A percentile compares a stretch with the other conserved stretches of the same genome.
Evolutionary conservation across 345 rosid species (phyloP).

Genomic region (Brassica cretica): DNA sequence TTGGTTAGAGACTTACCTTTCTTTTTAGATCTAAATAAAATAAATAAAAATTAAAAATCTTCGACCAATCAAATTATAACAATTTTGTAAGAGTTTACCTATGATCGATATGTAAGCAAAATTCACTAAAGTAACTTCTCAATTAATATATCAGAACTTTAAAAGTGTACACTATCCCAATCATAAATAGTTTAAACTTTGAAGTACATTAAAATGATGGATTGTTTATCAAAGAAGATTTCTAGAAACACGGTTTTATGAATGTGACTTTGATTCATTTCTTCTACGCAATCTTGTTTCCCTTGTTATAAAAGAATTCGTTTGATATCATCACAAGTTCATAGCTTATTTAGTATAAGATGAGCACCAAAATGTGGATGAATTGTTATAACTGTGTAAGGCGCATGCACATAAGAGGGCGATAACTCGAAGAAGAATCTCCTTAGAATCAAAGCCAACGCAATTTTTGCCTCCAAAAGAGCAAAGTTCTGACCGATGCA

Average conservation of each 20-base stretch:
- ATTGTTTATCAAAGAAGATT: not conserved
- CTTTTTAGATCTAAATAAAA: no score
- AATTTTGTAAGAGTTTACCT: no score
- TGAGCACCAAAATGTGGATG: constrained; percentile 56
- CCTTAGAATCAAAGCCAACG: constrained; percentile 50
- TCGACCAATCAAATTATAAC: no score
- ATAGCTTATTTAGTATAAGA: constrained; percentile 37
- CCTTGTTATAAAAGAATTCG: constrained; percentile 2
- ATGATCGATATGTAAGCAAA: no score
- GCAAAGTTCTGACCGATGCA: constrained; percentile 71
- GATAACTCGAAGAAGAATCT: constrained; percentile 55
- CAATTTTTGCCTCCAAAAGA: constrained; percentile 57
- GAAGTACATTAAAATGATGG: not conserved
- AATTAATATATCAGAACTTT: no score
- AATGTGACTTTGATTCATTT: not conserved
- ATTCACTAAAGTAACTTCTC: no score
- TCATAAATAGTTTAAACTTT: not conserved
- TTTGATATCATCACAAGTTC: not conserved
- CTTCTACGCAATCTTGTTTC: not conserved
- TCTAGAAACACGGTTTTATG: not conserved
- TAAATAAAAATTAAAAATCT: no score
- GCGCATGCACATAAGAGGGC: constrained; percentile 54
- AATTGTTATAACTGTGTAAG: constrained; percentile 37
- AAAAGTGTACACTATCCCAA: not conserved
- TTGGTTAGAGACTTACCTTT: no score